Evolutionary conservation across 768 basidiomycete species (phyloP).

Genomic region (Pholiota microspora): DNA sequence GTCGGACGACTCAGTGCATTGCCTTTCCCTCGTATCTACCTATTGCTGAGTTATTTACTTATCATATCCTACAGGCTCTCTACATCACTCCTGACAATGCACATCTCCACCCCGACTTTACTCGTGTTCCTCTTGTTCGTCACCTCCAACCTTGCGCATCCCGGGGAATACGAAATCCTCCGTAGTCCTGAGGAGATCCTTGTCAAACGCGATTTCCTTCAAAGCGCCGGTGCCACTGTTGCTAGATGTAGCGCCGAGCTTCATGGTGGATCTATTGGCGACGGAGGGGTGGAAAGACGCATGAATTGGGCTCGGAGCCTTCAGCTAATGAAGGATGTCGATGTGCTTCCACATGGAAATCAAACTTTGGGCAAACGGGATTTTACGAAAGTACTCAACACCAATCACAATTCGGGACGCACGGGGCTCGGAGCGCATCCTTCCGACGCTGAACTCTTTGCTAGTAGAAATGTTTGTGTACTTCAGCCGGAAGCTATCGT

Average conservation of each 20-base stretch:
- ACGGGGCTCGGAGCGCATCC: background rate
- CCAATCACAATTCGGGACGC: background rate
- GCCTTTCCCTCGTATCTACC: too few species aligned
- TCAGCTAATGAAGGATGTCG: background rate
- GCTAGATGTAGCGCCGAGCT: background rate
- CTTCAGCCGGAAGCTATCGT: slow-evolving; percentile 5
- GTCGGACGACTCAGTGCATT: too few species aligned
- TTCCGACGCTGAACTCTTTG: background rate
- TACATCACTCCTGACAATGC: too few species aligned
- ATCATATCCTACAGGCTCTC: too few species aligned
- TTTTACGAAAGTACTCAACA: slow-evolving; percentile 1
- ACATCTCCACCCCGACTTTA: too few species aligned
- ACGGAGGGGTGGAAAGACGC: background rate
- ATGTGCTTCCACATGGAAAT: background rate
- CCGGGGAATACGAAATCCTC: background rate
- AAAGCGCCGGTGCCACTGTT: background rate
- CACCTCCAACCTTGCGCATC: background rate
- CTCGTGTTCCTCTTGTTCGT: too few species aligned
- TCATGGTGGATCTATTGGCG: background rate
- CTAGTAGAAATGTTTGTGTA: background rate
- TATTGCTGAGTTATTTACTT: too few species aligned
- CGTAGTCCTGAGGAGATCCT: background rate
- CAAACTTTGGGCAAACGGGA: slow-evolving; percentile 1
- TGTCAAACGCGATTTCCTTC: background rate
- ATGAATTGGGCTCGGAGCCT: background rate